Evolutionary conservation across 176 grass and related monocot genomes (phyloP).

Genomic region (Oryza glaberrima): DNA sequence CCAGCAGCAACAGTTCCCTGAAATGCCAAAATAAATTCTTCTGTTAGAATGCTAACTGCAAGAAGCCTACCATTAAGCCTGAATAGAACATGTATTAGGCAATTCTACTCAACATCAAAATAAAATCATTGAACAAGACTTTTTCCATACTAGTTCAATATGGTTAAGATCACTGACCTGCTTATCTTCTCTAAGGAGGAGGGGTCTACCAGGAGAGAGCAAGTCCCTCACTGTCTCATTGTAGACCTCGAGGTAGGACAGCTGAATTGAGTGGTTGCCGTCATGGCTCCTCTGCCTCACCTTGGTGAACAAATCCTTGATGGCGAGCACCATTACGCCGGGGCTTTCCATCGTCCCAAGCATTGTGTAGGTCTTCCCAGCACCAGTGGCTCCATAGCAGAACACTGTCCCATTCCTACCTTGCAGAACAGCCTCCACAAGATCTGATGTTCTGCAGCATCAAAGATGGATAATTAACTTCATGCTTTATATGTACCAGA

Average conservation of each 20-base stretch:
- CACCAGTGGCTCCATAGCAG: constrained; percentile 97
- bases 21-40: constrained; percentile 36
- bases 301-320: constrained; percentile 92
- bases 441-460: constrained; percentile 72
- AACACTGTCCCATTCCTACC: constrained; percentile 96
- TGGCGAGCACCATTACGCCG: constrained; percentile 94
- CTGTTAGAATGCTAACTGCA: constrained; percentile 14
- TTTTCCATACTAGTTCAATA: neutral
- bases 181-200: constrained; percentile 92
- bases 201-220: constrained; percentile 84
- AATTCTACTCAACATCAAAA: neutral
- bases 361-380: constrained; percentile 99
- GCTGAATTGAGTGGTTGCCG: constrained; percentile 70
- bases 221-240: constrained; percentile 97
- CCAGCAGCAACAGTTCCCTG: constrained; percentile 93
- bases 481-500: neutral
- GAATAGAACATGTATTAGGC: neutral
- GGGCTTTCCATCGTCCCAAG: constrained; percentile 81
- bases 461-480: constrained; percentile 17
- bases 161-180: constrained; percentile 54
- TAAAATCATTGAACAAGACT: constrained; percentile 9
- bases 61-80: neutral
- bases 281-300: constrained; percentile 77
- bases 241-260: constrained; percentile 96
- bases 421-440: constrained; percentile 91